These are phyloP conservation scores for Stropharia rugosoannulata DNA, from an alignment of 768 basidiomycete species.

Conservation along the genomic window DNA sequence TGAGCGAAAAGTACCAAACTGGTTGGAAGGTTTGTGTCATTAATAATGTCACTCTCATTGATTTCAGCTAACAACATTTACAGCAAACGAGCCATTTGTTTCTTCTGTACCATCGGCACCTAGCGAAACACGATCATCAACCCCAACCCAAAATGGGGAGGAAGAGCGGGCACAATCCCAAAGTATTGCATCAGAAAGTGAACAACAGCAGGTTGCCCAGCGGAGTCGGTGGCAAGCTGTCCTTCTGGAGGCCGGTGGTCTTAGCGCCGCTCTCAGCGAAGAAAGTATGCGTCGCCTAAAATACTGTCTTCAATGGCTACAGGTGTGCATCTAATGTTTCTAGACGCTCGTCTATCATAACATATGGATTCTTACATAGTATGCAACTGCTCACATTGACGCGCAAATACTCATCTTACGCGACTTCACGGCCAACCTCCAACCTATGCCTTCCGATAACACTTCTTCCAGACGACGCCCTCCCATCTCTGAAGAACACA, in stretches of 20 bases:
- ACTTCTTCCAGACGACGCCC: conserved; percentile 17
- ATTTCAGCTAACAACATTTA: not conserved
- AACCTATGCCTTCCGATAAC: conserved; percentile 40
- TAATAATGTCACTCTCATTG: not conserved
- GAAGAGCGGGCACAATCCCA: conserved; percentile 6
- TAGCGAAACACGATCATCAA: conserved; percentile 20
- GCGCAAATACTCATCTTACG: conserved; percentile 83
- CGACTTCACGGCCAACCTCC: conserved; percentile 76
- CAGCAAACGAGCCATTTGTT: conserved; percentile 35
- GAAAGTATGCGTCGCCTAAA: conserved; percentile 85
- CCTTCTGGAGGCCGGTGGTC: conserved; percentile 81
- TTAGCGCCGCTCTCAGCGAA: conserved; percentile 86
- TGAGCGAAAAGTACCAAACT: conserved; percentile 30
- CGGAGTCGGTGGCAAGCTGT: conserved; percentile 87
- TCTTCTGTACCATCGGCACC: conserved; percentile 31
- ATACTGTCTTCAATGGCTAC: conserved; percentile 87
- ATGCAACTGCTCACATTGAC: conserved; percentile 85
- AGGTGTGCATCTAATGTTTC: conserved; percentile 44
- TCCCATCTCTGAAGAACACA: conserved; percentile 17
- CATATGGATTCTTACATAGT: conserved; percentile 41
- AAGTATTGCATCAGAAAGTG: conserved; percentile 14
- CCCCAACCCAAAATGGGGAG: conserved; percentile 15
- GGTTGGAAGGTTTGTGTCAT: conserved; percentile 35
- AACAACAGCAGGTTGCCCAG: conserved; percentile 61
- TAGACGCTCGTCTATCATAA: not conserved